Evolutionary conservation across 2,329 filamentous ascomycete species (phyloP).

Genomic region (Pseudopyricularia cyperi): DNA sequence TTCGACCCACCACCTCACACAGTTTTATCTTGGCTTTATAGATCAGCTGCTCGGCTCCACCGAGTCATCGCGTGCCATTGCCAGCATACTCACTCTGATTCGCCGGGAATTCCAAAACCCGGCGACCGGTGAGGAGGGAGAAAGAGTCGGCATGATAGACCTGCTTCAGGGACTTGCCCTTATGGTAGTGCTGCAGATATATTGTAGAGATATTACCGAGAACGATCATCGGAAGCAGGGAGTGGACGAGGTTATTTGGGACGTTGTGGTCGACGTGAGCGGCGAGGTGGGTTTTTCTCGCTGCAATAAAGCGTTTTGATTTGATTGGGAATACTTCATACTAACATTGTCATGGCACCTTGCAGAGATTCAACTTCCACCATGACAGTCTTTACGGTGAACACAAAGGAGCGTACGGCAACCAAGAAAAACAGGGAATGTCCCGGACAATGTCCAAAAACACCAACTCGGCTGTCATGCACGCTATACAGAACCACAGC

Average conservation of each 20-base stretch:
- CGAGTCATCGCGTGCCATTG: constrained; percentile 55
- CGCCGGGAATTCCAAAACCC: constrained; percentile 52
- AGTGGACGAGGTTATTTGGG: constrained; percentile 49
- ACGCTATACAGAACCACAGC: constrained; percentile 18
- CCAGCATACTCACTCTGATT: constrained; percentile 51
- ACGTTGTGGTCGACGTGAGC: constrained; percentile 49
- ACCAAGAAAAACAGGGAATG: constrained; percentile 8
- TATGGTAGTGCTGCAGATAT: constrained; percentile 47
- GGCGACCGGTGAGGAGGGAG: constrained; percentile 42
- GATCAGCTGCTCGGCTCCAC: constrained; percentile 55
- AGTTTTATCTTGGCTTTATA: constrained; percentile 43
- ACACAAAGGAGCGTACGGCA: constrained; percentile 13
- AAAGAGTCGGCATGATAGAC: constrained; percentile 47
- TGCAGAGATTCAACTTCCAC: neutral
- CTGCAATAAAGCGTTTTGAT: too few relatives aligned
- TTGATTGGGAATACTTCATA: neutral
- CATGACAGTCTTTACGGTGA: constrained; percentile 16
- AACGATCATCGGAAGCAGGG: constrained; percentile 32
- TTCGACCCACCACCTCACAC: constrained; percentile 29
- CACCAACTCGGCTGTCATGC: constrained; percentile 19
- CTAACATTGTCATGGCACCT: neutral
- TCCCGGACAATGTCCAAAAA: constrained; percentile 9
- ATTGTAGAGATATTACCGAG: constrained; percentile 36
- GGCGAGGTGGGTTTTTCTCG: constrained; percentile 8
- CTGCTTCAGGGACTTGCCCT: constrained; percentile 48